Evolutionary conservation across 1,284 basidiomycete genomes (phyloP).

Genomic region (Tylopilus sp.): DNA sequence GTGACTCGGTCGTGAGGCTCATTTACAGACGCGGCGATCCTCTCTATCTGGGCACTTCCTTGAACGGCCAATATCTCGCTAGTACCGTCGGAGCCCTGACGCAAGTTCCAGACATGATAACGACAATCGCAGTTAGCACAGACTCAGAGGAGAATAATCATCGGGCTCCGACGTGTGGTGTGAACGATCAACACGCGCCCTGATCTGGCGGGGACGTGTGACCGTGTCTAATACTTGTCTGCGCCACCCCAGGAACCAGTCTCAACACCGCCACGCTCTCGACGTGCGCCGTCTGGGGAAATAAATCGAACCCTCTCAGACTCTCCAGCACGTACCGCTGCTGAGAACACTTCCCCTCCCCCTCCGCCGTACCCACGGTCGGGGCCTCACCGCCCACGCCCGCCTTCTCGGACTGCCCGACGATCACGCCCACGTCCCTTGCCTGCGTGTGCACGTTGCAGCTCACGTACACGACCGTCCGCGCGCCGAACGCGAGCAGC

Average conservation of each 20-base stretch:
- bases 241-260: constrained; percentile 30
- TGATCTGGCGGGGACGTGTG: background rate
- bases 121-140: too few species aligned
- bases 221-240: background rate
- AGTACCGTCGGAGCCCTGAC: too few species aligned
- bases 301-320: constrained; percentile 84
- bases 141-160: too few species aligned
- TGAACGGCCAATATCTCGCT: too few species aligned
- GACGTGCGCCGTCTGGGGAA: constrained; percentile 91
- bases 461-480: constrained; percentile 83
- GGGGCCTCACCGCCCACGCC: constrained; percentile 11
- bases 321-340: constrained; percentile 68
- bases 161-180: too few species aligned
- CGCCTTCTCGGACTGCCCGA: constrained; percentile 40
- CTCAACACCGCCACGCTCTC: constrained; percentile 75
- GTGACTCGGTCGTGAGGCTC: too few species aligned
- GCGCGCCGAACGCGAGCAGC: constrained; percentile 66
- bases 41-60: too few species aligned
- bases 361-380: too few species aligned
- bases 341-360: constrained; percentile 22
- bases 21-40: too few species aligned
- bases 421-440: constrained; percentile 73
- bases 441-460: constrained; percentile 93
- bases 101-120: too few species aligned
- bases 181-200: too few species aligned